phyloP scores from a whole-genome alignment of 192 early-diverging fungal genomes.

The Coemansia sp. region DNA sequence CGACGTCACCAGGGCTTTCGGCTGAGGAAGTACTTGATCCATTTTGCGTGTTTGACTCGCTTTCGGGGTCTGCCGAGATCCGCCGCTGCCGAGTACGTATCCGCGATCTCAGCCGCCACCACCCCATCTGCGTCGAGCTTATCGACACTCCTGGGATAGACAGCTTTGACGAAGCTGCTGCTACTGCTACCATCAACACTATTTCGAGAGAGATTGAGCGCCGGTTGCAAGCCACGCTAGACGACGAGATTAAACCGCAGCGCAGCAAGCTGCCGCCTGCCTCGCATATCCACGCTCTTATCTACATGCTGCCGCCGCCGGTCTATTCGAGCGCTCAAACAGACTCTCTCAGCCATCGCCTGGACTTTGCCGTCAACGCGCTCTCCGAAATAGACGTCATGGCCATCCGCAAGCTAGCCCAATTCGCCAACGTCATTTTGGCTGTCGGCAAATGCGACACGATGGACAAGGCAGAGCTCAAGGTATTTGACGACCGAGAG shows the following conservation, averaged over 20 bases:
- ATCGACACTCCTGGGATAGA: slow-evolving; percentile 53
- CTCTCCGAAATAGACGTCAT: slow-evolving; percentile 25
- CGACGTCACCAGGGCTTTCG: not conserved
- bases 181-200: slow-evolving; percentile 18
- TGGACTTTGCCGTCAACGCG: slow-evolving; percentile 28
- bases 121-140: slow-evolving; percentile 33
- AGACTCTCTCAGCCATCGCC: slow-evolving; percentile 34
- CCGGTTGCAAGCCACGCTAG: slow-evolving; percentile 27
- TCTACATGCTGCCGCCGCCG: slow-evolving; percentile 49
- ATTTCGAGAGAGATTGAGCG: slow-evolving; percentile 41
- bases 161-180: slow-evolving; percentile 16
- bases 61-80: slow-evolving; percentile 27
- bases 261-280: slow-evolving; percentile 15
- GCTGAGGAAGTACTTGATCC: slow-evolving; percentile 45
- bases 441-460: slow-evolving; percentile 53
- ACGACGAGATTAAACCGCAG: slow-evolving; percentile 35
- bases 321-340: slow-evolving; percentile 33
- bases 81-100: slow-evolving; percentile 26
- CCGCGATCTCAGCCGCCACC: slow-evolving; percentile 14
- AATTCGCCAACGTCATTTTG: slow-evolving; percentile 38
- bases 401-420: slow-evolving; percentile 33
- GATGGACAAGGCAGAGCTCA: slow-evolving; percentile 32
- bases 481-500: slow-evolving; percentile 20
- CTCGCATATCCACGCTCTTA: slow-evolving; percentile 34
- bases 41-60: slow-evolving; percentile 52